Evolutionary conservation across 2,329 filamentous ascomycete species (phyloP), one percentile per base, ranked within the genome.

Genomic region (Fusarium armeniacum): DNA sequence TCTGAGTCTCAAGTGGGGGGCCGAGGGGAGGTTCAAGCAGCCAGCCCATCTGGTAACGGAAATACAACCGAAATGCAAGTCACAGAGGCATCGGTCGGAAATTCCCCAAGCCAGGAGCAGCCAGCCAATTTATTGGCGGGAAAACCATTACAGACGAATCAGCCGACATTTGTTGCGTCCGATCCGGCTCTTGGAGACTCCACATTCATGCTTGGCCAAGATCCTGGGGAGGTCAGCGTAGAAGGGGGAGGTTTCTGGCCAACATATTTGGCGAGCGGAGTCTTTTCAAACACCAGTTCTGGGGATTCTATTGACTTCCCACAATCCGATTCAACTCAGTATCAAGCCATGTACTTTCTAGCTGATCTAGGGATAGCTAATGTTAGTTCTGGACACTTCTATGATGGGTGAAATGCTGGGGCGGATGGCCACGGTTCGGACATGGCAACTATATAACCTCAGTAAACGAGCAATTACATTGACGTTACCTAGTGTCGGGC

Each of bases 271-370:
- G 45, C 49, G 1, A 68, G 24, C 0, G 64, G 65, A 2, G 45
- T 64, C 3, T 68, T 68, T 5, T 67, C 64, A 0, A 41, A 28
- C 0, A 24, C 24, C 6, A 33, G 51, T 12, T 33, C 30, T 0
- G 36, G 40, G 3, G 44, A 49, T 1, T 20, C n/a, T 1, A 32
- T 67, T 10, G 64, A 68, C 12, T 68, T 68, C 2, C 64, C 65
- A 9, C 64, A 68, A 8, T 58, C 64, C 5, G 53, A 68, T 10
- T 63, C 65, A 0, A 35, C 47, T 2, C 64, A 68, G 26, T 68
- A 67, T 15, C 65, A 68, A 10, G 65, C 64, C 0, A 45, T 68
- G 43, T 58, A 68, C 20, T 67, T 68, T 22, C 28, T 68, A 2
- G 65, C 65, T 0, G 58, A 64, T 35, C 3, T 68, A 1, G 65